Evolutionary conservation across 768 basidiomycete species (phyloP), one percentile per base, ranked within the genome.

Genomic region (Lepiota brunneoincarnata): DNA sequence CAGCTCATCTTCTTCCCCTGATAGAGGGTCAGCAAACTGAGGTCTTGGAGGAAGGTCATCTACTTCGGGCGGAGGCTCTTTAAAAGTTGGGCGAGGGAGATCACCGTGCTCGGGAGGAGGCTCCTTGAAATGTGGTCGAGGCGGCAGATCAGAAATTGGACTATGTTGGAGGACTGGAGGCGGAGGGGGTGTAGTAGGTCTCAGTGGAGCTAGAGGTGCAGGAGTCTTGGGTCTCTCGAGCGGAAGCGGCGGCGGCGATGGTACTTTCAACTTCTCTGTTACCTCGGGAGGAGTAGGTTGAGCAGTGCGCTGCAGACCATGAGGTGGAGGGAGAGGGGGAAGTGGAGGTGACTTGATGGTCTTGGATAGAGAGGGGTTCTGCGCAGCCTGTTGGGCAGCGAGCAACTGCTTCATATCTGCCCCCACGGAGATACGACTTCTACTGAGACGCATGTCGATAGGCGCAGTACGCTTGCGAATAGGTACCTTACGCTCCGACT

Each of bases 391-490:
- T 63, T 92, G 86, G 34, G 83, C 84, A 12, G 83, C 84, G 15
- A 92, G 78, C 12, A 91, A 72, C 56, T 91, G 86, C 56, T 82
- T 77, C 2, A 83, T 72, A 57, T 93, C 87, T 3, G 80, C 79
- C 21, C 85, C 88, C 2, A 81, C 78, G 2, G 89, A 87, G 50
- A 96, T 82, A 52, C 79, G 80, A 59, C 83, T 82, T 58, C 93
- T 79, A 59, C 87, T 92, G 67, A 92, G 77, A 43, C 93, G 87
- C 84, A 94, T 87, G 67, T 97, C 94, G 42, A 95, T 73, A 0
- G 87, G 86, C 0, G 89, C 87, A 2, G 94, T 96, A 50, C 91
- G 89, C 64, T 94, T 95, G 38, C 93, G 80, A 20, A 85, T 64
- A 11, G 91, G 94, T 41, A 90, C 76, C 56, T 86, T 90, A 42